Evolutionary conservation across 495 filamentous ascomycete genomes (phyloP), one percentile per base, ranked within the genome.

Genomic region (Lichina pygmaea): DNA sequence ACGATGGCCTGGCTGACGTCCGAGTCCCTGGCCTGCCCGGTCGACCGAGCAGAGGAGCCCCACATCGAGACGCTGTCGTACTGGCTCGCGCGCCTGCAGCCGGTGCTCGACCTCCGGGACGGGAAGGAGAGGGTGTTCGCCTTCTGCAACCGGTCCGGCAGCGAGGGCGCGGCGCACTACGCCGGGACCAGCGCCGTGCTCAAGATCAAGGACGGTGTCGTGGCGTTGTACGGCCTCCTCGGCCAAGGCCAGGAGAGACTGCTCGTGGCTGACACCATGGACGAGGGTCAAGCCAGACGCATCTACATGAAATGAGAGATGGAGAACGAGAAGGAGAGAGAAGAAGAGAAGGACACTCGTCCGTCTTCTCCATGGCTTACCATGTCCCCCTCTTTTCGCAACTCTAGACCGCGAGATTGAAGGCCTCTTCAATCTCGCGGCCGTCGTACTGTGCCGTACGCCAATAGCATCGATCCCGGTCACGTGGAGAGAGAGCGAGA

Each of bases 1-100:
- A 72, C 72, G 12, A 93, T 93, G 81, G 85, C 89, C 0, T 97
- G 86, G 86, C 61, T 86, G 37, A 81, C 78, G 5, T 54, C 60
- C 7, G 50, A 65, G 30, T 48, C 44, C 53, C 73, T 57, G 43
- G 69, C 59, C 38, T 66, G 58, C 38, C 55, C 65, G 49, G 59
- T 44, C 50, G 52, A 58, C 48, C 52, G 56, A 60, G 58, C 32
- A 42, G 63, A 46, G 2, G 64, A 76, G 49, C 79, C 84, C 8
- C 84, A 93, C 49, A 58, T 80, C 55, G 72, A 81, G 45, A 91
- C 83, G 0, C 65, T 93, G 46, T 71, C 71, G 17, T 97, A 93
- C 60, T 97, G 89, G 89, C 60, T 91, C n/a, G 72, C 75, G 50
- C 65, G 86, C 40, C 64, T 94, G 38, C 69, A 74, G 53, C 86